Base-by-base conservation (phyloP, 2,329 filamentous ascomycete species). In the Didymella pinodella region DNA sequence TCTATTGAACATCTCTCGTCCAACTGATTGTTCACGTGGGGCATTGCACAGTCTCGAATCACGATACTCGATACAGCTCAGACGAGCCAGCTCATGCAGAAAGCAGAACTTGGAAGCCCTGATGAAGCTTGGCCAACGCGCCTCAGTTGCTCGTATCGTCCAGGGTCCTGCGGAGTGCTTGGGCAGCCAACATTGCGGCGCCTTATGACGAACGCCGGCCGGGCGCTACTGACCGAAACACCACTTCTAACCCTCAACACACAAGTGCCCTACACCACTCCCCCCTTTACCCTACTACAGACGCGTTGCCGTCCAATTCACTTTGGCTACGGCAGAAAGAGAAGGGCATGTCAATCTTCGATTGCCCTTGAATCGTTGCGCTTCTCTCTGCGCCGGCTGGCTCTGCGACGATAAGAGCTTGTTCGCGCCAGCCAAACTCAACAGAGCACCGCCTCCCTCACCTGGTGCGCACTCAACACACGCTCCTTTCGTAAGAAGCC, bases 251-350 rank as follows among this genome's bases (percentile, higher is more conserved):
- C 44, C 68, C 67, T 63, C 68, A 66, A 67, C 67, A 69, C 57
- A 57, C 66, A 62, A 61, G 53, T 60, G 48, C 56, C 56, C 47
- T 62, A 60, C 57, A 56, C 63, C 57, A 46, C 46, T 55, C 56
- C 55, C 53, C 58, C 51, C 57, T 46, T 58, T 41, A 47, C 46
- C 45, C 47, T 54, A 44, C 45, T 51, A 57, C 59, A 53, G 61
- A 67, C 70, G 63, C 67, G 59, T 61, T 65, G 75, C 76, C 75
- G 78, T 79, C 76, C 78, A 79, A 79, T 79, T 80, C 65, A 67
- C 65, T 79, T 79, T 79, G 78, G 74, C 61, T 59, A 80, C 77
- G 73, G 77, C 75, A 66, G 63, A 64, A 63, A 63, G 62, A 69
- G 66, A 62, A 63, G 66, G 65, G 65, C 66, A 72, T 69, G 70